Evolutionary conservation across 2,329 filamentous ascomycete species (phyloP).

Genomic region (Bipolaris oryzae): DNA sequence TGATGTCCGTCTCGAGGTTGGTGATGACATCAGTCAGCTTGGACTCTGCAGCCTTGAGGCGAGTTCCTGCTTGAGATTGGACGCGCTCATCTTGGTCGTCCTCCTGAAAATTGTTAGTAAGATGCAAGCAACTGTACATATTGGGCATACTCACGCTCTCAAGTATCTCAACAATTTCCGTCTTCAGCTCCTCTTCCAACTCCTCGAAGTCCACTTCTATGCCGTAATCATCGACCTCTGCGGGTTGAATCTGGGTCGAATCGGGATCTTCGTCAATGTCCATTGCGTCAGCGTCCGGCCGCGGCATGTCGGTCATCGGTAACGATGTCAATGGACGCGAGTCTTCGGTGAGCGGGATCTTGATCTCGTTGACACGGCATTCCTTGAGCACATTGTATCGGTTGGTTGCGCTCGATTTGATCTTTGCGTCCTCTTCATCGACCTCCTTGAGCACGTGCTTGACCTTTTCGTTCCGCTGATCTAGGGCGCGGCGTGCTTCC

Average conservation of each 20-base stretch:
- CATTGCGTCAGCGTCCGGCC: slow-evolving; percentile 82
- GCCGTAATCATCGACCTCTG: slow-evolving; percentile 83
- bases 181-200: slow-evolving; percentile 77
- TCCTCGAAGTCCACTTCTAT: slow-evolving; percentile 86
- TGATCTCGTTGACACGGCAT: slow-evolving; percentile 92
- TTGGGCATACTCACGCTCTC: slow-evolving; percentile 43
- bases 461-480: slow-evolving; percentile 83
- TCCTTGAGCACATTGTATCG: slow-evolving; percentile 84
- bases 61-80: slow-evolving; percentile 23
- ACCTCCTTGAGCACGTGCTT: slow-evolving; percentile 77
- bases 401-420: slow-evolving; percentile 82
- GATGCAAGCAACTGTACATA: background rate
- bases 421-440: slow-evolving; percentile 77
- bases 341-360: slow-evolving; percentile 75
- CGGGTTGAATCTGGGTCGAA: slow-evolving; percentile 56
- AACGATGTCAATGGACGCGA: slow-evolving; percentile 77
- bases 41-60: slow-evolving; percentile 63
- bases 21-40: slow-evolving; percentile 78
- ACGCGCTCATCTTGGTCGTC: slow-evolving; percentile 62
- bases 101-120: slow-evolving; percentile 55
- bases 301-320: slow-evolving; percentile 81
- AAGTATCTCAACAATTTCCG: slow-evolving; percentile 51
- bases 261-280: slow-evolving; percentile 75
- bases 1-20: slow-evolving; percentile 76
- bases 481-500: slow-evolving; percentile 78